Base-by-base conservation (phyloP, 1,284 basidiomycete genomes). In the Pisolithus thermaeus region DNA sequence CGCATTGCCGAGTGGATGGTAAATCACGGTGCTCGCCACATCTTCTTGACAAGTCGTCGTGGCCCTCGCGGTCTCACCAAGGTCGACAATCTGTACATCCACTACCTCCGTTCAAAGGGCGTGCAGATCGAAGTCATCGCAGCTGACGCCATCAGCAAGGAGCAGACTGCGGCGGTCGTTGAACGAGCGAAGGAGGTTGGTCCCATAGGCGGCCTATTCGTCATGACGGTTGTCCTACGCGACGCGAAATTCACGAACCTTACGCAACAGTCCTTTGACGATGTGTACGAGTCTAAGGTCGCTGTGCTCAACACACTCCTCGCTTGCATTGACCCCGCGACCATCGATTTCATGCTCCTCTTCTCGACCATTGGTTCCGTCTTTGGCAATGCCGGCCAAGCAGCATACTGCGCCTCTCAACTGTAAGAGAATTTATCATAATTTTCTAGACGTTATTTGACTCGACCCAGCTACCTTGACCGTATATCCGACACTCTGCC, bases 1-100 rank as follows among this genome's bases (percentile, higher is more conserved):
- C 67, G 60, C 30, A 68, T 69, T 11, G 55, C 65, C 2, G 56
- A 64, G n/a, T 67, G 67, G 67, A 67, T 67, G 66, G 54, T 47
- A 2, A 52, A 42, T 12, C 65, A 51, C 4, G 66, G 64, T 28
- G 65, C 65, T 12, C 63, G 66, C 28, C 57, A 63, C 35, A 47
- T 67, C 23, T 62, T 67, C 53, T n/a, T 67, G 25, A 68, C 65
- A n/a, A 66, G 62, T 50, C 66, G 67, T 45, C 59, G 59, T 14
- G 67, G 67, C 35, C 53, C 48, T 6, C 59, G 40, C 30, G 58
- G 61, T 51, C 58, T 66, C 28, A 56, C 56, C 6, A 61, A 65
- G 32, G 53, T 53, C 9, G 65, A 67, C 42, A 52, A 58, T 4
- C 49, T 68, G 46, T 66, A 68, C 42, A n/a, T 62, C 43, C 54